Evolutionary conservation across 2,329 filamentous ascomycete genomes (phyloP).

Genomic region (Aspergillus sp.): DNA sequence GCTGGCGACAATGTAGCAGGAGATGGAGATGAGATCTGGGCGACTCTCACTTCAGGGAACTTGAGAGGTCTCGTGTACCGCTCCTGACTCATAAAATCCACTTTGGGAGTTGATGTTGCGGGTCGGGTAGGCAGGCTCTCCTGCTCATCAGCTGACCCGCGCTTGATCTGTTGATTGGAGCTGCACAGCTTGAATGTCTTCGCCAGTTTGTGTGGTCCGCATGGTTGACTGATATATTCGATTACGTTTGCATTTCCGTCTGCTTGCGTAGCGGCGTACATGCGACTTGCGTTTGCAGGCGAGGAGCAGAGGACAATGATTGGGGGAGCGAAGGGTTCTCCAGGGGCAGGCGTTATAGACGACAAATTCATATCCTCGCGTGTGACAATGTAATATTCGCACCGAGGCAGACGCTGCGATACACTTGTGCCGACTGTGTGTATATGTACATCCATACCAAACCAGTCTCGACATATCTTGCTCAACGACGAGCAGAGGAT

Average conservation of each 20-base stretch:
- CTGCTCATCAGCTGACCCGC: background rate
- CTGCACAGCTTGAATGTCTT: slow-evolving; percentile 20
- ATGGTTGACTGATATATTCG: slow-evolving; percentile 31
- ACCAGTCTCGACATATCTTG: slow-evolving; percentile 16
- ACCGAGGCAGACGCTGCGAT: slow-evolving; percentile 1
- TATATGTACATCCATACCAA: slow-evolving; percentile 9
- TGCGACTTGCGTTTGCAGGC: slow-evolving; percentile 14
- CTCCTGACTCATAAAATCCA: background rate
- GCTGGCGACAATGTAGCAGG: background rate
- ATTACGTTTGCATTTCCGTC: slow-evolving; percentile 11
- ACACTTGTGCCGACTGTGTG: slow-evolving; percentile 1
- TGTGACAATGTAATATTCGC: slow-evolving; percentile 18
- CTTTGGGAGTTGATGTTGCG: background rate
- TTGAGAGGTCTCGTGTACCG: no score
- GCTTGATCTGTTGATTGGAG: slow-evolving; percentile 8
- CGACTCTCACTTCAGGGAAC: background rate
- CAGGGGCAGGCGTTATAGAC: slow-evolving; percentile 1
- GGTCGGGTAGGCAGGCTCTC: background rate
- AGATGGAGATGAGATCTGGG: background rate
- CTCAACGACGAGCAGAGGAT: slow-evolving; percentile 12
- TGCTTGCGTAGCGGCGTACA: slow-evolving; percentile 9
- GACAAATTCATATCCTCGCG: slow-evolving; percentile 10
- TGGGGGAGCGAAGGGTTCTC: slow-evolving; percentile 6
- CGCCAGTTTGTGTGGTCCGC: slow-evolving; percentile 29
- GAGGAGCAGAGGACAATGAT: slow-evolving; percentile 25